These are phyloP conservation scores for Galerina sulciceps DNA, from an alignment of 768 basidiomycete species.

Conservation along the genomic window DNA sequence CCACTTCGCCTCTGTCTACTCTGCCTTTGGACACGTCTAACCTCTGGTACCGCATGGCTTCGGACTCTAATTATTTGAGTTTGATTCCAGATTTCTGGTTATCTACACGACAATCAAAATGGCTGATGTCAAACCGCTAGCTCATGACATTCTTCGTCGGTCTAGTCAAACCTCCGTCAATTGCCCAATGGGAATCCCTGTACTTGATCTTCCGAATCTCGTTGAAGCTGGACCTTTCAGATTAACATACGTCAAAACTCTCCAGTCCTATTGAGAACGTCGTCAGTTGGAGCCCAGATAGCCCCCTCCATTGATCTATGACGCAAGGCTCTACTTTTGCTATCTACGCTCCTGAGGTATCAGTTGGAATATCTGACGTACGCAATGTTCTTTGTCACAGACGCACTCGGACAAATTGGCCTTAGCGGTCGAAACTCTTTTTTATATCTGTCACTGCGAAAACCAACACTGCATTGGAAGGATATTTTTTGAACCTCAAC, in stretches of 20 bases:
- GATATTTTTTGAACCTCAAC: background rate
- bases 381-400: no score
- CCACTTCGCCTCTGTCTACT: no score
- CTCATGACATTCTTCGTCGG: constrained; percentile 1
- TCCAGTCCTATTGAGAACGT: background rate
- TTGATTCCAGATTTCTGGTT: constrained; percentile 1
- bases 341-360: background rate
- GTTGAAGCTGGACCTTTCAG: background rate
- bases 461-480: background rate
- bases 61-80: no score
- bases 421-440: background rate
- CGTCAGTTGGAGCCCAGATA: background rate
- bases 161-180: background rate
- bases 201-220: background rate
- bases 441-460: background rate
- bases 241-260: background rate
- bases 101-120: constrained; percentile 11
- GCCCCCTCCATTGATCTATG: background rate
- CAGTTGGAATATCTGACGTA: background rate
- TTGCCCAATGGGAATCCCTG: background rate
- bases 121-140: background rate
- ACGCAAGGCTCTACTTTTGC: background rate
- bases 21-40: no score
- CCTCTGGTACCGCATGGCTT: background rate
- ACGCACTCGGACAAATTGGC: background rate